Evolutionary conservation across 2,329 filamentous ascomycete species (phyloP).

Genomic region (Cryphonectria carpinicola): DNA sequence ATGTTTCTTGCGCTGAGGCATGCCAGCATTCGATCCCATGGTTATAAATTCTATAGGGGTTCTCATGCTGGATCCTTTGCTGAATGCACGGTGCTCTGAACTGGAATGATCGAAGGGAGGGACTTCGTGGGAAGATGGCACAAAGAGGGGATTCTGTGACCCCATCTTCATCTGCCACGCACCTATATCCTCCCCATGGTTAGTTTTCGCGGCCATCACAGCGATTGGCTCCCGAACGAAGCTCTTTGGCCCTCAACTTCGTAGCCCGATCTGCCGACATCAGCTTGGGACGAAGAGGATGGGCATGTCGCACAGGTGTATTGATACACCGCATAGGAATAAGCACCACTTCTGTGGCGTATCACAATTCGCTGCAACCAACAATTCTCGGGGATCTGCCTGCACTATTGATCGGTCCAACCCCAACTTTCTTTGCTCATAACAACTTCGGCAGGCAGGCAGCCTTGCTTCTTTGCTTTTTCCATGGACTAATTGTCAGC

Average conservation of each 20-base stretch:
- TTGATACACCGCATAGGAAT: not conserved
- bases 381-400: not conserved
- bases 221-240: not conserved
- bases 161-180: not conserved
- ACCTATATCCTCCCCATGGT: not conserved
- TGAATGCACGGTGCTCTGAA: not conserved
- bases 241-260: not conserved
- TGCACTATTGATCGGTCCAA: not conserved
- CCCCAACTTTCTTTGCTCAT: not conserved
- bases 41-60: constrained; percentile 9
- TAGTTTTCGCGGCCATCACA: not conserved
- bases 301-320: constrained; percentile 1
- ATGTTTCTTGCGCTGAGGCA: constrained; percentile 1
- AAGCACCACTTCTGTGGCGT: not conserved
- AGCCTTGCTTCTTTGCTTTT: not conserved
- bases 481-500: not conserved
- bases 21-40: not conserved
- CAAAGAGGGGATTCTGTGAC: not conserved
- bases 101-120: not conserved
- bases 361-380: not conserved
- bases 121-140: constrained; percentile 7
- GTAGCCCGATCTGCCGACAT: not conserved
- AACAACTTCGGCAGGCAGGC: not conserved
- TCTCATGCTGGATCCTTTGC: constrained; percentile 7
- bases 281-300: not conserved